Base-by-base conservation (phyloP, 345 rosid species). In the Physaria fendleri region DNA sequence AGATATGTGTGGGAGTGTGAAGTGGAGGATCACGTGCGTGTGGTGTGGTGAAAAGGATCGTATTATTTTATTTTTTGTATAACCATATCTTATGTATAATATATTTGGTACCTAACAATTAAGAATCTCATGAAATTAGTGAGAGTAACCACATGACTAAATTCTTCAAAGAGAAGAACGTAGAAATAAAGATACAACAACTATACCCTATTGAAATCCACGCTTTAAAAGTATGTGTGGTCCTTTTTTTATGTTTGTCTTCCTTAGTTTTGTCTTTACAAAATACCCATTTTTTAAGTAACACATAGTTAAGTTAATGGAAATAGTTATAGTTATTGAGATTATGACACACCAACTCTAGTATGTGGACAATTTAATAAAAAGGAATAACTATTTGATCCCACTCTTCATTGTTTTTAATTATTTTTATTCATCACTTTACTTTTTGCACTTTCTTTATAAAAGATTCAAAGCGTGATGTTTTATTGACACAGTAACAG, bases 1-100 rank as follows among this genome's bases (percentile, higher is more conserved):
- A 59, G 54, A 52, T 44, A 27, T 29, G 37, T 52, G n/a, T 43
- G 56, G 72, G 60, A 54, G 16, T 59, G 17, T 54, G 22, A n/a
- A 49, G 66, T 43, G 40, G 30, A 2, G 2, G 74, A 62, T 62
- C 57, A 62, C 58, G 68, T 69, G 67, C 67, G 30, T 50, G 54
- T 44, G 20, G 40, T 34, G 14, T 42, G 12, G 13, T 45, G 0
- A 10, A 23, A 12, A 8, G 4, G 16, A 22, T 44, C 30, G 30
- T 45, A 12, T 21, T 43, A 4, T 43, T 42, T 24, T 30, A 29
- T 29, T 6, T 29, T 8, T 37, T 41, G 9, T 0, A 18, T 17
- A 7, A 2, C 24, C 2, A 41, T 9, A 42, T 42, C 2, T 29
- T 29, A 29, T 2, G 7, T 4, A 6, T 41, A 33, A 16, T 24